Base-by-base conservation (phyloP, 352 stramenopile genomes). In the Pythium aphanidermatum region DNA sequence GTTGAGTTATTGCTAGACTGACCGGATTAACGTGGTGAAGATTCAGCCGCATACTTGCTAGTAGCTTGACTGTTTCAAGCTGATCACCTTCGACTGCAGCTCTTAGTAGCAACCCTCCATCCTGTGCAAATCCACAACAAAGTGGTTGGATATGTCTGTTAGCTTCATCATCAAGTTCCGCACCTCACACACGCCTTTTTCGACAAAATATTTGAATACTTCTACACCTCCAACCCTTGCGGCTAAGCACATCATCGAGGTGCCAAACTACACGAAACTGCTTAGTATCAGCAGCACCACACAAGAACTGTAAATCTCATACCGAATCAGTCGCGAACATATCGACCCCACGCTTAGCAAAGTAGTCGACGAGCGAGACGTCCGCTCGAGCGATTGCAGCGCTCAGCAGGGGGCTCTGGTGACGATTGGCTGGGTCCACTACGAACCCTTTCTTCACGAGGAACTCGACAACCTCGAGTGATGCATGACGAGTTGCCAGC, bases 191-290 rank as follows among this genome's bases (percentile, higher is more conserved):
- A 51, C 8, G 10, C 50, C 42, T n/a, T 57, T 49, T 13, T 33
- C 25, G 19, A 57, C 12, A 8, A 57, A 57, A 13, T 46, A 51
- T n/a, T 51, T 28, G 26, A 57, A 25, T 2, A 57, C 26, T 7
- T 40, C 2, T 8, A 49, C 2, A 5, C 25, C 16, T 0, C 49
- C 49, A 4, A 46, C 21, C 34, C 40, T 50, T 17, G 49, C 39
- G 2, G 49, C 49, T 5, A 51, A 17, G 9, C 39, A 49, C 32
- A 57, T 40, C 49, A 57, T 50, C 3, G 49, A 57, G 16, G 16
- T 35, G 5, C 39, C 48, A 46, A 24, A 32, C 19, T 29, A 21
- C n/a, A n/a, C n/a, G n/a, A n/a, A n/a, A n/a, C 28, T 54, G 14
- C 13, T 31, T 28, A 24, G 21, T 16, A 16, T 36, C 25, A 34